Evolutionary conservation across 768 basidiomycete species (phyloP).

Genomic region (Pleurotus salmoneostramineus): DNA sequence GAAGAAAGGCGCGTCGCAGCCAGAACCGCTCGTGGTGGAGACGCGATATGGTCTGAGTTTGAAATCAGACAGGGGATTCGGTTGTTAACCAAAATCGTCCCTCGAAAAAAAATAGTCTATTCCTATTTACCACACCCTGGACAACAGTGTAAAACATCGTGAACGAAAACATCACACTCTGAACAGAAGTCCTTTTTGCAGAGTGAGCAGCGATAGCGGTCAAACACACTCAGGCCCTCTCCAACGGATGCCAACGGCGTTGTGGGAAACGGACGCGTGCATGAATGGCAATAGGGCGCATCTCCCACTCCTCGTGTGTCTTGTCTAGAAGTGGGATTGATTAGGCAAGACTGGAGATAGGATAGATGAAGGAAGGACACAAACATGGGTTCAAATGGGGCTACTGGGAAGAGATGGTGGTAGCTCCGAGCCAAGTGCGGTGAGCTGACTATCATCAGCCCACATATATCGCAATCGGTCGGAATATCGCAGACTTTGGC

Average conservation of each 20-base stretch:
- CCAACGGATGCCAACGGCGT: slow-evolving; percentile 30
- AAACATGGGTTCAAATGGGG: slow-evolving; percentile 77
- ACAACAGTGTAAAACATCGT: slow-evolving; percentile 93
- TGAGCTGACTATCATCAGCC: slow-evolving; percentile 96
- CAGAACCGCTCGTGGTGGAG: not conserved
- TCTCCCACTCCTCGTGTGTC: slow-evolving; percentile 31
- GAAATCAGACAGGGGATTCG: not conserved
- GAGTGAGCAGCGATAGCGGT: slow-evolving; percentile 86
- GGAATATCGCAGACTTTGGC: slow-evolving; percentile 97
- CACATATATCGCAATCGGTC: slow-evolving; percentile 96
- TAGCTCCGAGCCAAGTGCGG: slow-evolving; percentile 97
- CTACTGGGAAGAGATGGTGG: slow-evolving; percentile 94
- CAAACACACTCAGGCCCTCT: slow-evolving; percentile 78
- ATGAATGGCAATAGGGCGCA: slow-evolving; percentile 65
- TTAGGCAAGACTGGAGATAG: slow-evolving; percentile 1
- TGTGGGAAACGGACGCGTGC: slow-evolving; percentile 65
- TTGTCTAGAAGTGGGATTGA: slow-evolving; percentile 22
- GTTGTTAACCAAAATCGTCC: not conserved
- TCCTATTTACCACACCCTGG: slow-evolving; percentile 68
- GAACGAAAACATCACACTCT: slow-evolving; percentile 95
- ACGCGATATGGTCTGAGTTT: slow-evolving; percentile 2
- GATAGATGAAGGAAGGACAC: slow-evolving; percentile 24
- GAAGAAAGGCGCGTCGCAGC: not conserved
- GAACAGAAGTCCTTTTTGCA: slow-evolving; percentile 87
- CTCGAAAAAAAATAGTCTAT: not conserved